Evolutionary conservation across 257 asterid genomes (phyloP).

Genomic region (Thymus mandschuricus): DNA sequence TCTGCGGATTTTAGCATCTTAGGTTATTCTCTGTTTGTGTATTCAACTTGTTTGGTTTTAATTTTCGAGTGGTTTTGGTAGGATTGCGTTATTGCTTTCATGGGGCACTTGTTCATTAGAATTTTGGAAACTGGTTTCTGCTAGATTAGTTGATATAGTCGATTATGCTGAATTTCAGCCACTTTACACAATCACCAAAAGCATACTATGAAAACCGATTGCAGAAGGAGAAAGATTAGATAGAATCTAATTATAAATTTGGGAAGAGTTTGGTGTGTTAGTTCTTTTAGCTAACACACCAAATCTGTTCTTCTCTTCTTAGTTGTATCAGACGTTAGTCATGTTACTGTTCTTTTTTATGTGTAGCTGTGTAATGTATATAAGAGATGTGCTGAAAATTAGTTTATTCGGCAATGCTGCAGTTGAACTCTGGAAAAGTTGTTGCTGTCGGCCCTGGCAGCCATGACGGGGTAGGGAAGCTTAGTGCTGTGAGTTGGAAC

Average conservation of each 20-base stretch:
- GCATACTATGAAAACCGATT: too few relatives aligned
- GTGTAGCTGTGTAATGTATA: too few relatives aligned
- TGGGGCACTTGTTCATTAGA: not conserved
- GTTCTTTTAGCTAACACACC: not conserved
- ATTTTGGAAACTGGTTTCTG: not conserved
- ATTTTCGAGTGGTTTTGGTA: not conserved
- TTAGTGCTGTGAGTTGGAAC: slow-evolving; percentile 54
- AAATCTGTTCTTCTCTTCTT: not conserved
- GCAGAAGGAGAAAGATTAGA: not conserved
- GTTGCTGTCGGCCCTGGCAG: slow-evolving; percentile 68
- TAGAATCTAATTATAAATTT: not conserved
- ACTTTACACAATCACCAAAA: not conserved
- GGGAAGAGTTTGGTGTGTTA: not conserved
- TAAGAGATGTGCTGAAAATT: slow-evolving; percentile 5
- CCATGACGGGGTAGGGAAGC: slow-evolving; percentile 58
- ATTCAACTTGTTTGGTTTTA: too few relatives aligned
- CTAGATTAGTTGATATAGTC: not conserved
- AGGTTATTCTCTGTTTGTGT: too few relatives aligned
- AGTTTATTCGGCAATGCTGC: slow-evolving; percentile 23
- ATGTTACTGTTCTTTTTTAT: too few relatives aligned
- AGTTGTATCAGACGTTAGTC: not conserved
- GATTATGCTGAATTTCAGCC: not conserved
- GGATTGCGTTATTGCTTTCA: not conserved
- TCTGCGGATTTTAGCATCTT: not conserved
- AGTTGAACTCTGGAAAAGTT: slow-evolving; percentile 72